phyloP scores from a whole-genome alignment of 2,329 filamentous ascomycete genomes.

The Metarhizium humberi region DNA sequence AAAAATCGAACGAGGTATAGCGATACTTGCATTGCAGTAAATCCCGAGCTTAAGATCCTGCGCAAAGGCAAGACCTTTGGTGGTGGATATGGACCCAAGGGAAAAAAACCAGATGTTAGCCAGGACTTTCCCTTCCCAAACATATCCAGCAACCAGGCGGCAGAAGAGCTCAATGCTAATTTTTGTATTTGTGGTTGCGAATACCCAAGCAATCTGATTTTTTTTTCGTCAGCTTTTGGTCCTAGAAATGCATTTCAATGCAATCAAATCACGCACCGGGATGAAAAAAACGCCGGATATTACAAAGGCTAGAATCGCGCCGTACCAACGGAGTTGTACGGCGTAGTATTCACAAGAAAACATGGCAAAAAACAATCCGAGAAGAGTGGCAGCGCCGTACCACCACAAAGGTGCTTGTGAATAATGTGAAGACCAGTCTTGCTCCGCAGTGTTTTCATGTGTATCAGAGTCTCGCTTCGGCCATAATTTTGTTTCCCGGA shows the following conservation, averaged over 20 bases:
- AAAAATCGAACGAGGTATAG: not conserved
- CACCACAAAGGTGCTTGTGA: slow-evolving; percentile 15
- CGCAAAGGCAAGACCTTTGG: slow-evolving; percentile 31
- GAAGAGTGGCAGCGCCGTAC: slow-evolving; percentile 12
- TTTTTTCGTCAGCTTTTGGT: not conserved
- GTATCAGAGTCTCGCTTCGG: not conserved
- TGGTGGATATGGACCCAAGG: slow-evolving; percentile 29
- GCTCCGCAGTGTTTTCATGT: not conserved
- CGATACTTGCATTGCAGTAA: slow-evolving; percentile 13
- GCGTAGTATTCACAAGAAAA: slow-evolving; percentile 22
- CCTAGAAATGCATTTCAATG: not conserved
- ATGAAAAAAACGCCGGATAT: slow-evolving; percentile 20
- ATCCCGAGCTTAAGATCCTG: slow-evolving; percentile 37
- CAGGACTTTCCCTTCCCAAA: slow-evolving; percentile 32
- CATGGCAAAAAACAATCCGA: slow-evolving; percentile 16
- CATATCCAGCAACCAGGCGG: slow-evolving; percentile 31
- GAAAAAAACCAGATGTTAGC: slow-evolving; percentile 30
- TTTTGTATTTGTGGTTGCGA: slow-evolving; percentile 32
- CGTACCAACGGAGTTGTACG: slow-evolving; percentile 22
- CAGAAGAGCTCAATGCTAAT: slow-evolving; percentile 36
- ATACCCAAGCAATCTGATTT: slow-evolving; percentile 19
- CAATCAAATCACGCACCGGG: slow-evolving; percentile 11
- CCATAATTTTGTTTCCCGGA: not conserved
- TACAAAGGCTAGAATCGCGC: slow-evolving; percentile 17
- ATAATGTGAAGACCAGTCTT: slow-evolving; percentile 5